These are phyloP conservation scores for Coffea eugenioides DNA, from an alignment of 257 asterid species.

Conservation along the genomic window DNA sequence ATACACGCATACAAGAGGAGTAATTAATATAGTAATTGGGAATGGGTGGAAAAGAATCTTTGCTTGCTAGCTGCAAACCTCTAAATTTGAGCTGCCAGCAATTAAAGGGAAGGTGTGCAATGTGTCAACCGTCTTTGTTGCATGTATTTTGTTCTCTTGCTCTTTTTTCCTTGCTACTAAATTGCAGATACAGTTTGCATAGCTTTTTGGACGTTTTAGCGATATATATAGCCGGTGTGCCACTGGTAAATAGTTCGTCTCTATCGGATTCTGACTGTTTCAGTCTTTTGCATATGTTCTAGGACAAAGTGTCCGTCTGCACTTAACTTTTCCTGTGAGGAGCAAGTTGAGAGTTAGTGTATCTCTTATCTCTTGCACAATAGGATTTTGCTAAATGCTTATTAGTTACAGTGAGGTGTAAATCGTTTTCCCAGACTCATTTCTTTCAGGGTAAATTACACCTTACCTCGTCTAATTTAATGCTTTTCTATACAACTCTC, in stretches of 20 bases:
- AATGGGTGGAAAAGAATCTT: background rate
- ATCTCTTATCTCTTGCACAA: background rate
- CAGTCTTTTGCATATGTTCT: background rate
- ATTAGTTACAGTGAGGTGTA: too few species aligned
- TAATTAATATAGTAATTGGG: too few species aligned
- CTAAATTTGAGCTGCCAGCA: slow-evolving; percentile 21
- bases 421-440: too few species aligned
- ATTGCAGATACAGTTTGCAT: background rate
- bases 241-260: background rate
- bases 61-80: slow-evolving; percentile 5
- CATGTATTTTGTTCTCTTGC: slow-evolving; percentile 12
- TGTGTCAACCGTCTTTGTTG: slow-evolving; percentile 21
- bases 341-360: background rate
- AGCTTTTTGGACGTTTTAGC: background rate
- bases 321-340: background rate
- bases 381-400: background rate
- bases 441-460: too few species aligned
- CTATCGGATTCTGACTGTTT: background rate
- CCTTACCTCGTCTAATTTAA: too few species aligned
- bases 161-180: background rate
- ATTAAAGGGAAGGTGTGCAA: slow-evolving; percentile 12
- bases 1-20: background rate
- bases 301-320: background rate
- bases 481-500: too few species aligned
- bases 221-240: background rate